These are phyloP conservation scores for Paspalum vaginatum DNA, from an alignment of 176 grass and related monocot species.

Conservation along the genomic window DNA sequence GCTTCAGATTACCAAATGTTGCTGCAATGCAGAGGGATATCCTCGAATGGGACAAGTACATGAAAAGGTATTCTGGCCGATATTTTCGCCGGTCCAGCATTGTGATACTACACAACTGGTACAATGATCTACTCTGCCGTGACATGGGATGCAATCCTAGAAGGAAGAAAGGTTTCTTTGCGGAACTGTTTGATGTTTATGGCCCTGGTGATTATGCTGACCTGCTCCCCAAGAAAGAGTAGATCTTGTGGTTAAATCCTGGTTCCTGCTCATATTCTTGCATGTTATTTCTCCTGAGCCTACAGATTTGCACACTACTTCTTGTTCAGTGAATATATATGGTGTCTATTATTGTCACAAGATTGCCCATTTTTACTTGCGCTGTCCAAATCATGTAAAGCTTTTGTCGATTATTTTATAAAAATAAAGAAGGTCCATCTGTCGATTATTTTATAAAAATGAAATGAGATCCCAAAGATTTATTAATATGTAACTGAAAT, in stretches of 20 bases:
- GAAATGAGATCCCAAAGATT: too few species aligned
- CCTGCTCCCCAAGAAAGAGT: slow-evolving; percentile 27
- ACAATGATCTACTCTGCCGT: slow-evolving; percentile 57
- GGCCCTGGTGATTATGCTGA: slow-evolving; percentile 52
- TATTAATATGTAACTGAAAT: too few species aligned
- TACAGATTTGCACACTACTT: too few species aligned
- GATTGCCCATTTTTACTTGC: too few species aligned
- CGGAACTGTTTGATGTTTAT: slow-evolving; percentile 46
- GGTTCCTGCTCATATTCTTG: too few species aligned
- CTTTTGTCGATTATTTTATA: too few species aligned
- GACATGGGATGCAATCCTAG: slow-evolving; percentile 63
- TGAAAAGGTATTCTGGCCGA: slow-evolving; percentile 44
- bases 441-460: too few species aligned
- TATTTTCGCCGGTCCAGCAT: slow-evolving; percentile 55
- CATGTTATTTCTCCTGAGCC: too few species aligned
- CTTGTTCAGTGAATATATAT: too few species aligned
- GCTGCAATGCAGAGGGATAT: slow-evolving; percentile 47
- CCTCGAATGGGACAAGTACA: slow-evolving; percentile 59
- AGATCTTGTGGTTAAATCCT: background rate
- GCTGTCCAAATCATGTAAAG: too few species aligned
- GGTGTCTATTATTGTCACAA: too few species aligned
- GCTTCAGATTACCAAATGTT: slow-evolving; percentile 53
- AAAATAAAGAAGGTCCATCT: too few species aligned
- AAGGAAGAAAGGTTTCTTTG: slow-evolving; percentile 55
- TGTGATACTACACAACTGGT: slow-evolving; percentile 47